These are phyloP conservation scores for Rhizoclosmatium globosum DNA, from an alignment of 192 early-diverging fungal species.

Conservation along the genomic window DNA sequence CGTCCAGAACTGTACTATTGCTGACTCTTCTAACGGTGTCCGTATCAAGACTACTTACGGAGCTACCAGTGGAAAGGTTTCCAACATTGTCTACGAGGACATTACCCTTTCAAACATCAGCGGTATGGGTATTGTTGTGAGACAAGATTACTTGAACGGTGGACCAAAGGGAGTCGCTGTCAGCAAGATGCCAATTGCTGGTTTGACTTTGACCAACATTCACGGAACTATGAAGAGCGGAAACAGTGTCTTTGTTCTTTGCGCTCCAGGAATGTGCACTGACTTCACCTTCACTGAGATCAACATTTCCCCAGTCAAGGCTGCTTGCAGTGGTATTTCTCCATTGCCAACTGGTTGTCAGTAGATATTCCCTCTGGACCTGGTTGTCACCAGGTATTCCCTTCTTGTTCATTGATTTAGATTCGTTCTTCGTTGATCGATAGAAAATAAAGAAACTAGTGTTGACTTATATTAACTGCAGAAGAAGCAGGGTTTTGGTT, in stretches of 20 bases:
- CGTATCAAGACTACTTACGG: slow-evolving; percentile 2
- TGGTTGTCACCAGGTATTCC: too few species aligned
- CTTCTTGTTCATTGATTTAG: too few species aligned
- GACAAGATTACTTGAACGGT: slow-evolving; percentile 1
- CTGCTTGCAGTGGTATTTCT: too few species aligned
- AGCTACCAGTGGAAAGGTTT: not conserved
- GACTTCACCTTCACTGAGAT: not conserved
- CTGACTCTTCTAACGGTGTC: not conserved
- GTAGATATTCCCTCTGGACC: not conserved
- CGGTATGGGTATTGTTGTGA: not conserved
- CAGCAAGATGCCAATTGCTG: not conserved
- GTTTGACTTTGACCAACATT: not conserved
- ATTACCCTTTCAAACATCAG: not conserved
- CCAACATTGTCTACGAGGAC: not conserved
- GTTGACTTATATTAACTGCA: too few species aligned
- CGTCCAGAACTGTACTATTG: slow-evolving; percentile 32
- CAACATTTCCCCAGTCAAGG: not conserved
- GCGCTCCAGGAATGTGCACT: not conserved
- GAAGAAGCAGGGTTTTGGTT: too few species aligned
- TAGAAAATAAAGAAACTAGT: too few species aligned
- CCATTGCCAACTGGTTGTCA: not conserved
- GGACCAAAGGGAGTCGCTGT: not conserved
- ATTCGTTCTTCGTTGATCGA: too few species aligned
- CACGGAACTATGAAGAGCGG: not conserved
- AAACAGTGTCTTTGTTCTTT: slow-evolving; percentile 1